Percentiles rank a stretch among this genome's conserved stretches.
Conservation (phyloP, 108 stramenopile genomes). For the Cyclotella cryptica region DNA sequence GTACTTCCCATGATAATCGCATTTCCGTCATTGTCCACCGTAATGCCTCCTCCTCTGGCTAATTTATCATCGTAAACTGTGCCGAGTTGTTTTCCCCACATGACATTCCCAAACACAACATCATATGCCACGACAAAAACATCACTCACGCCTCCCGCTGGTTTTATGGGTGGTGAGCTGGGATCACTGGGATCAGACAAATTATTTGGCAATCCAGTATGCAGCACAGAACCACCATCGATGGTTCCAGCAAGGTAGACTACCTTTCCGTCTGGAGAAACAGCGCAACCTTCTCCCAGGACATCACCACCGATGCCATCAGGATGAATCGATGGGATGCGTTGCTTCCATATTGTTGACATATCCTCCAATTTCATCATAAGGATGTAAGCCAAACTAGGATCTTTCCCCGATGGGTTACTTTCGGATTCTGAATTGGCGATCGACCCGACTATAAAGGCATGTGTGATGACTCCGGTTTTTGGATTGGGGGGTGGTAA, state of each 20-base stretch:
- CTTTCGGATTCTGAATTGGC: slow-evolving; percentile 25
- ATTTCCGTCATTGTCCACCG: slow-evolving; percentile 46
- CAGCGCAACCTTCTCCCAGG: slow-evolving; percentile 48
- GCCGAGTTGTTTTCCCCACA: slow-evolving; percentile 51
- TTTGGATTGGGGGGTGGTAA: slow-evolving; percentile 43
- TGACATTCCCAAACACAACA: slow-evolving; percentile 41
- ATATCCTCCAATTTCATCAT: slow-evolving; percentile 48
- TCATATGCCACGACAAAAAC: slow-evolving; percentile 53
- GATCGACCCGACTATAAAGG: slow-evolving; percentile 43
- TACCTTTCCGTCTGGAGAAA: slow-evolving; percentile 41
- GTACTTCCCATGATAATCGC: slow-evolving; percentile 48
- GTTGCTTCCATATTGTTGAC: slow-evolving; percentile 50
- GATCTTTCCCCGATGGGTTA: slow-evolving; percentile 20
- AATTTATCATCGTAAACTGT: slow-evolving; percentile 48
- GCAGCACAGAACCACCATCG: slow-evolving; percentile 39
- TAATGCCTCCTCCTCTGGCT: slow-evolving; percentile 48
- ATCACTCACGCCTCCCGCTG: slow-evolving; percentile 38
- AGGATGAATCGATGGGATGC: slow-evolving; percentile 42
- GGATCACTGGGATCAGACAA: slow-evolving; percentile 14
- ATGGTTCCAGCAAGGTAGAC: slow-evolving; percentile 49
- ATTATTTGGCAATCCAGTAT: slow-evolving; percentile 28
- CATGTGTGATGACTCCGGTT: slow-evolving; percentile 36
- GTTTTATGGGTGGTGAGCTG: slow-evolving; percentile 18
- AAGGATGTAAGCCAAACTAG: slow-evolving; percentile 46
- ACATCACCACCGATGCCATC: slow-evolving; percentile 42